Conservation (phyloP, 2,329 filamentous ascomycete genomes). For the Helminthosporium solani region DNA sequence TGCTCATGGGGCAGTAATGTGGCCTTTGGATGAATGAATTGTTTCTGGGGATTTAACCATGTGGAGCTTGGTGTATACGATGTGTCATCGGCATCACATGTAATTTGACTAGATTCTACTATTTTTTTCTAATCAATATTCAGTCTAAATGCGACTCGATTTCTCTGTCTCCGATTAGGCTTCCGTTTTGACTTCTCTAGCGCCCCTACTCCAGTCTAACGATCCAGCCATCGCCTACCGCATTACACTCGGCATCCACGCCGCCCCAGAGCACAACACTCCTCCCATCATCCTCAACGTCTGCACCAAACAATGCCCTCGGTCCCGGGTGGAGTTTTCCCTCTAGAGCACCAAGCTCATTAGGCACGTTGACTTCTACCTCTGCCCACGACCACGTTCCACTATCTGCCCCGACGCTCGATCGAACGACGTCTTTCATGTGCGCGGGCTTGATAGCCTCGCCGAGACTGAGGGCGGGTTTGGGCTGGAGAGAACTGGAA, state of each 20-base stretch:
- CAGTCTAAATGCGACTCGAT: too few species aligned
- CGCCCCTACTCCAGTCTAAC: slow-evolving; percentile 36
- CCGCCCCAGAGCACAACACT: slow-evolving; percentile 48
- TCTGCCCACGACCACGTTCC: slow-evolving; percentile 47
- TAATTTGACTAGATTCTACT: too few species aligned
- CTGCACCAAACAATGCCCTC: slow-evolving; percentile 45
- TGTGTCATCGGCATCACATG: too few species aligned
- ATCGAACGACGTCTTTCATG: slow-evolving; percentile 47
- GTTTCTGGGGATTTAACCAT: too few species aligned
- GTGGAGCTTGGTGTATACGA: too few species aligned
- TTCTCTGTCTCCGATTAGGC: too few species aligned
- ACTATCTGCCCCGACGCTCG: slow-evolving; percentile 43
- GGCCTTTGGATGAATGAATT: not conserved
- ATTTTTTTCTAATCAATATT: too few species aligned
- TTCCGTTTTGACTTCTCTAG: not conserved
- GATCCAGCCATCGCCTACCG: slow-evolving; percentile 49
- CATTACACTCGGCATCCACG: slow-evolving; percentile 45
- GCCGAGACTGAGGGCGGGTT: slow-evolving; percentile 23
- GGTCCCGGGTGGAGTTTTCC: slow-evolving; percentile 50
- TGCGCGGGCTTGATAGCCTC: slow-evolving; percentile 44
- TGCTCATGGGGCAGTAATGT: too few species aligned
- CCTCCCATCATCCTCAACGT: slow-evolving; percentile 39
- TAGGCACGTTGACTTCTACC: slow-evolving; percentile 42
- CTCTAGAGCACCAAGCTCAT: slow-evolving; percentile 30
- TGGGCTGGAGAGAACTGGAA: slow-evolving; percentile 34